These are phyloP conservation scores for Tricladium varicosporioides DNA, from an alignment of 2,329 filamentous ascomycete species.

Conservation along the genomic window DNA sequence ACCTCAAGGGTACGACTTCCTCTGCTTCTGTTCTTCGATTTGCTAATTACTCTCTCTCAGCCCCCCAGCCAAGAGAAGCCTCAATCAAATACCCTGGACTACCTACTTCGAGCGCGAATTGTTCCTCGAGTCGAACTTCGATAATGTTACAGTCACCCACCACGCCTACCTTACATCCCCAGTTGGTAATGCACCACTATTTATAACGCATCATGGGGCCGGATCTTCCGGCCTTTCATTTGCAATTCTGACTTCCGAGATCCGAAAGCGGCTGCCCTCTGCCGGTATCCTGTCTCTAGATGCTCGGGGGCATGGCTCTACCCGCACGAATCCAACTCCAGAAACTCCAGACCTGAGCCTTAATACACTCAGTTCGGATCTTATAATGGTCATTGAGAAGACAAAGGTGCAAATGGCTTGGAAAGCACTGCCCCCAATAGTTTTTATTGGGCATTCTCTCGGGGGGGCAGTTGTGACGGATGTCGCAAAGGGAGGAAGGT, in stretches of 20 bases:
- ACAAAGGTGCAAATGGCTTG: conserved; percentile 70
- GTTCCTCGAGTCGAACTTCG: conserved; percentile 56
- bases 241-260: conserved; percentile 73
- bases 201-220: conserved; percentile 92
- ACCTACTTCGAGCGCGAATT: conserved; percentile 89
- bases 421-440: conserved; percentile 67
- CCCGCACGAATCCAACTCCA: conserved; percentile 43
- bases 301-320: conserved; percentile 81
- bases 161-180: conserved; percentile 90
- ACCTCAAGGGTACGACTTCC: conserved; percentile 57
- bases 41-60: conserved; percentile 23
- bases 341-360: conserved; percentile 66
- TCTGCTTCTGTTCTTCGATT: neutral
- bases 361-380: conserved; percentile 68
- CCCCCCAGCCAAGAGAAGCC: conserved; percentile 31
- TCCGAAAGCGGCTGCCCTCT: conserved; percentile 72
- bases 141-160: conserved; percentile 54
- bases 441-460: conserved; percentile 89
- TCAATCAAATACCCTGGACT: conserved; percentile 63
- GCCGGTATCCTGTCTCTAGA: conserved; percentile 85
- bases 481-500: conserved; percentile 63
- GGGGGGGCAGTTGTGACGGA: conserved; percentile 90
- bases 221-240: conserved; percentile 93
- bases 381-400: conserved; percentile 66
- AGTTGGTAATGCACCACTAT: conserved; percentile 68